Conservation (phyloP, 2,329 filamentous ascomycete genomes). For the Leptographium wingfieldii region DNA sequence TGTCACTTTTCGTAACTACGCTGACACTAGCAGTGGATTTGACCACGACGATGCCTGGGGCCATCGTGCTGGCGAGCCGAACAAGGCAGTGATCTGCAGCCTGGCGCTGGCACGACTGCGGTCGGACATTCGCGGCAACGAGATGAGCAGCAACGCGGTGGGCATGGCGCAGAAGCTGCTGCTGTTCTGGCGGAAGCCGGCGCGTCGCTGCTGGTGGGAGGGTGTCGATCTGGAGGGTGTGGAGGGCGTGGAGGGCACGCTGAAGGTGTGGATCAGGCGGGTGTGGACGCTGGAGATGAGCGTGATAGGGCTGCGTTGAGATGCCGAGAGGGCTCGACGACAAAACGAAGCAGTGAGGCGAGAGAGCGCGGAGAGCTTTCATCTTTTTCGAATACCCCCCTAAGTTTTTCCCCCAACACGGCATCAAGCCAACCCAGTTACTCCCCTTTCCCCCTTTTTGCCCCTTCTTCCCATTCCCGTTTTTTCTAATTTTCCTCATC, state of each 20-base stretch:
- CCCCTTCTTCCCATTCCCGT: neutral
- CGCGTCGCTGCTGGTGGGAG: slow-evolving; percentile 97
- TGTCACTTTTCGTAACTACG: neutral
- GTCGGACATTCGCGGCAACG: slow-evolving; percentile 77
- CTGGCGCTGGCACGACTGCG: slow-evolving; percentile 84
- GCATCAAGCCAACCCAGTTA: neutral
- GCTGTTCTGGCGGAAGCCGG: slow-evolving; percentile 96
- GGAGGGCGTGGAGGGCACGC: slow-evolving; percentile 76
- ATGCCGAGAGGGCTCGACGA: neutral
- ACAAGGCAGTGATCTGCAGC: slow-evolving; percentile 97
- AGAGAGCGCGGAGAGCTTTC: neutral
- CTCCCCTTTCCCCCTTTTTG: neutral
- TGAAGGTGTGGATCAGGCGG: slow-evolving; percentile 96
- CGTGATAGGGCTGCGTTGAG: slow-evolving; percentile 62
- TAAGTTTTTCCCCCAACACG: neutral
- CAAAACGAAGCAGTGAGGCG: neutral
- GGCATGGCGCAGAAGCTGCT: slow-evolving; percentile 98
- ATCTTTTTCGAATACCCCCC: neutral
- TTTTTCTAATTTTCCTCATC: neutral
- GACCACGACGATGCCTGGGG: slow-evolving; percentile 94
- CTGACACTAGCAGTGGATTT: slow-evolving; percentile 56
- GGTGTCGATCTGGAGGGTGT: slow-evolving; percentile 84
- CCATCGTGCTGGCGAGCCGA: slow-evolving; percentile 91
- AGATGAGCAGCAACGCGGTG: slow-evolving; percentile 64
- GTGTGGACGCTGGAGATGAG: slow-evolving; percentile 99